These are phyloP conservation scores for Phialemoniopsis sp. DNA, from an alignment of 2,329 filamentous ascomycete genomes.

Conservation along the genomic window DNA sequence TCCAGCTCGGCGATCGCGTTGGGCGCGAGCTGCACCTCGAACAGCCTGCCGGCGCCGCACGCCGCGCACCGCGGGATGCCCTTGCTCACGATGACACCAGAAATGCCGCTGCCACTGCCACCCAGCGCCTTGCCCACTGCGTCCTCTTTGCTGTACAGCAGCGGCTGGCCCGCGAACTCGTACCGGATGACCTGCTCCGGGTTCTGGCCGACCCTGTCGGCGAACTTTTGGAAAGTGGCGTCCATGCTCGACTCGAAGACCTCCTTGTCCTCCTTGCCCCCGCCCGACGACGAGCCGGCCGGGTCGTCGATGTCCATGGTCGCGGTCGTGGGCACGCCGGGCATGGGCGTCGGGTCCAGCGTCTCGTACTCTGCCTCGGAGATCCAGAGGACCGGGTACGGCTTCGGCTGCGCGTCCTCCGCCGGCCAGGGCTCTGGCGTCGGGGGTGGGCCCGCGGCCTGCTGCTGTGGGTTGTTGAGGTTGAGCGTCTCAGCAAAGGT, in stretches of 20 bases:
- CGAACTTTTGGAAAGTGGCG: conserved; percentile 74
- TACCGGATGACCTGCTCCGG: conserved; percentile 80
- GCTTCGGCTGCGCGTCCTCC: conserved; percentile 55
- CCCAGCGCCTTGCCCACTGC: conserved; percentile 63
- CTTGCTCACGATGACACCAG: conserved; percentile 19
- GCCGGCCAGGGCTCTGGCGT: conserved; percentile 73
- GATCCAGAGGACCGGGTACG: conserved; percentile 76
- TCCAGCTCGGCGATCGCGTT: conserved; percentile 88
- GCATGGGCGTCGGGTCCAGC: conserved; percentile 57
- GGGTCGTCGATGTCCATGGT: conserved; percentile 43
- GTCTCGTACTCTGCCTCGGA: conserved; percentile 90
- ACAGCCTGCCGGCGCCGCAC: conserved; percentile 72
- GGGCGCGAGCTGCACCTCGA: conserved; percentile 90
- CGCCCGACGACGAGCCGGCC: conserved; percentile 17
- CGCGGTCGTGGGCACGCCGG: conserved; percentile 41
- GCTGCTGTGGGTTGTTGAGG: conserved; percentile 50
- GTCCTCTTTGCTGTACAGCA: conserved; percentile 80
- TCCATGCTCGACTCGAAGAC: conserved; percentile 74
- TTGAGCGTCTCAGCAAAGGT: conserved; percentile 74
- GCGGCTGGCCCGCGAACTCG: conserved; percentile 66
- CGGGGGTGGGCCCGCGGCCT: conserved; percentile 22
- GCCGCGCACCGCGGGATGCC: conserved; percentile 71
- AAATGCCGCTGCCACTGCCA: conserved; percentile 16
- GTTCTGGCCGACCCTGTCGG: conserved; percentile 73
- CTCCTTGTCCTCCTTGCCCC: conserved; percentile 60